Evolutionary conservation across 148 eudicot species (phyloP), one percentile per base, ranked within the genome.

Genomic region (Rhododendron vialii): DNA sequence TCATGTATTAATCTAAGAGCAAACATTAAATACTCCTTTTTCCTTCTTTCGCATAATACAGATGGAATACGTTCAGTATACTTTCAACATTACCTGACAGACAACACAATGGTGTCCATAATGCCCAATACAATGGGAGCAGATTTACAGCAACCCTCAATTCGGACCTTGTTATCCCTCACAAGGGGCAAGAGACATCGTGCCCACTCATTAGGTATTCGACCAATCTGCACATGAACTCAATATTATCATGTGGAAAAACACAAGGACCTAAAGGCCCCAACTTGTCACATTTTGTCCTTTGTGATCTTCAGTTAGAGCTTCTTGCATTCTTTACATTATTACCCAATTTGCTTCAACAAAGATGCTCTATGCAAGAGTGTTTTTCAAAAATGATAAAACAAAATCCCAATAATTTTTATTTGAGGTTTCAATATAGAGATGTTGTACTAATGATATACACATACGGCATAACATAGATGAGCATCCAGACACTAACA

Each of bases 161-260:
- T 77, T 35, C 81, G 90, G 81, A 95, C 90, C 92, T 93, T 95
- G 82, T 93, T 97, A 55, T 97, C 96, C 89, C 95, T 95, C 87
- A 97, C 95, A 76, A 95, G 93, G 0, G 98, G 98, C 87, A 92
- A 84, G 86, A 97, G 93, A 82, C 98, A 95, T 85, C 99, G 89
- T 1, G 95, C 90, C 99, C 99, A 97, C 88, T 95, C 99, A 87
- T 95, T 97, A n/a, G 99, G 99, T 75, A 97, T 94, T 63, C 99
- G 91, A 33, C 99, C 99, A 87, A 97, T 93, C 99, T 97, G 91
- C 92, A 82, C 69, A 83, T 26, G 85, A 57, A 17, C 59, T 12
- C 36, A 61, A 22, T 55, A 80, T 69, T 50, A 59, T 30, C 87
- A 82, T 38, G 51, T 14, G 24, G 81, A 50, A 53, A 82, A 11